Percentiles rank a stretch among this genome's conserved stretches.
Evolutionary conservation across 495 filamentous ascomycete species (phyloP).

Genomic region (Pseudoneurospora amorphoporcata): DNA sequence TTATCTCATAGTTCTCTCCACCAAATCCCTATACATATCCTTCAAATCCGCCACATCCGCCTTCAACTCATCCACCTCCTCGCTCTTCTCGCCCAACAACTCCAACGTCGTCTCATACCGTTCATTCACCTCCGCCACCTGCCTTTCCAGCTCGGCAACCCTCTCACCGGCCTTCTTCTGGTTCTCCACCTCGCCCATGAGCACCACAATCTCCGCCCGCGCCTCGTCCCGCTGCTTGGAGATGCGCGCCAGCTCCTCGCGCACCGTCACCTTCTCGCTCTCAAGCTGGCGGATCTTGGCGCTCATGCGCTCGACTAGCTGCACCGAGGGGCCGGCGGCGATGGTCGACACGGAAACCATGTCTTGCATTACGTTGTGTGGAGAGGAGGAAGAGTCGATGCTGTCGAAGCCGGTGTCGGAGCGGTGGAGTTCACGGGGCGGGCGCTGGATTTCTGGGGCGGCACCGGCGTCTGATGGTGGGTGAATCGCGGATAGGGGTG

Average conservation of each 20-base stretch:
- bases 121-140: constrained; percentile 51
- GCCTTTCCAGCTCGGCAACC: constrained; percentile 54
- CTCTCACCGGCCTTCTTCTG: constrained; percentile 49
- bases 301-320: constrained; percentile 94
- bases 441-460: constrained; percentile 42
- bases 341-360: constrained; percentile 82
- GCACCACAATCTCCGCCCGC: constrained; percentile 72
- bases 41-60: constrained; percentile 89
- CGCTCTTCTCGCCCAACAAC: constrained; percentile 94
- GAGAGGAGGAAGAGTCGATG: constrained; percentile 48
- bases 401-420: constrained; percentile 48
- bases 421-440: constrained; percentile 33
- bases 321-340: constrained; percentile 84
- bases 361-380: constrained; percentile 69
- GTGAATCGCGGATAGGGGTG: not conserved
- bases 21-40: constrained; percentile 85
- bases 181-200: constrained; percentile 77
- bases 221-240: constrained; percentile 80
- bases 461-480: constrained; percentile 6
- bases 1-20: constrained; percentile 63
- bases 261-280: constrained; percentile 73
- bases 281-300: constrained; percentile 84
- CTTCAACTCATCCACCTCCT: constrained; percentile 80
- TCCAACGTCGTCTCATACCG: constrained; percentile 86
- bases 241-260: constrained; percentile 75